Conservation (phyloP, 139 green algal genomes). For the Tetradesmus obliquus region DNA sequence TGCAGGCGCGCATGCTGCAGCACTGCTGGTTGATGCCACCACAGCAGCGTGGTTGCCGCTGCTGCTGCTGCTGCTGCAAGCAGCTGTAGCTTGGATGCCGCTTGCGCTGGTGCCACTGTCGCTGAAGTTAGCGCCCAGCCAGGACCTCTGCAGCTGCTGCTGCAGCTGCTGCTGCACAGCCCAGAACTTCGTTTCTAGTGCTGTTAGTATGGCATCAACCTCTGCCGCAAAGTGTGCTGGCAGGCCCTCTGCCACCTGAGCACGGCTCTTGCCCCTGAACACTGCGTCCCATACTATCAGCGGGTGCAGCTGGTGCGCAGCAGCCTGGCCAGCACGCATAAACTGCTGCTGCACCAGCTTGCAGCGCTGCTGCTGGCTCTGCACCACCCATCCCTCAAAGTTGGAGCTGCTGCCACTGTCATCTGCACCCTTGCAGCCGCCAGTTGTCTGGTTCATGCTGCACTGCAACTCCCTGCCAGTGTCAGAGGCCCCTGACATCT, state of each 20-base stretch:
- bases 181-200: slow-evolving; percentile 16
- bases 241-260: slow-evolving; percentile 4
- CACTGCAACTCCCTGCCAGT: too few relatives aligned
- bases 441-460: not conserved
- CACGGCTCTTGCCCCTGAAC: not conserved
- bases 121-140: not conserved
- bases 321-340: not conserved
- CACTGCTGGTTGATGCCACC: not conserved
- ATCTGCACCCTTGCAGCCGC: not conserved
- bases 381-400: slow-evolving; percentile 52
- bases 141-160: not conserved
- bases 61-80: too few relatives aligned
- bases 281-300: slow-evolving; percentile 48
- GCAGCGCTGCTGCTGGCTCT: not conserved
- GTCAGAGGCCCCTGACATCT: not conserved
- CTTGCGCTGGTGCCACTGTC: too few relatives aligned
- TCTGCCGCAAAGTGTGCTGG: slow-evolving; percentile 24
- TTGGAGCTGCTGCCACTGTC: not conserved
- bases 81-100: not conserved
- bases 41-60: not conserved
- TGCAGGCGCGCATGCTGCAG: not conserved
- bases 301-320: slow-evolving; percentile 33
- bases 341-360: slow-evolving; percentile 40
- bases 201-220: not conserved
- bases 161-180: slow-evolving; percentile 10